A percentile compares a stretch with the other conserved stretches of the same genome.
Conservation (phyloP, 257 asterid genomes). For the Solanum pimpinellifolium region DNA sequence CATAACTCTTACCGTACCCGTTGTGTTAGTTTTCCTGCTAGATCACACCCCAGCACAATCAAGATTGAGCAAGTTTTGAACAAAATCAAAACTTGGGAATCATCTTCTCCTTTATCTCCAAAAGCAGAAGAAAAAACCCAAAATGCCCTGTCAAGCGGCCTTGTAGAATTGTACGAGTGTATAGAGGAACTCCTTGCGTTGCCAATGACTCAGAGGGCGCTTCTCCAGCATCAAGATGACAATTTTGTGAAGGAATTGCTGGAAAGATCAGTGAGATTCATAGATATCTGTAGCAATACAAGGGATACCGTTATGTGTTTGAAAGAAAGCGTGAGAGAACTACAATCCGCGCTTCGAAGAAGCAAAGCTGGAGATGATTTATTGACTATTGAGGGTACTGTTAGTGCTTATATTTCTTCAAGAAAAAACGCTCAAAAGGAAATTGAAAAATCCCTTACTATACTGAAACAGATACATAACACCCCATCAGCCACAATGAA, state of each 20-base stretch:
- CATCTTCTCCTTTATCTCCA: not conserved
- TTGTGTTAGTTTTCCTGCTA: constrained; percentile 24
- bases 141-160: constrained; percentile 6
- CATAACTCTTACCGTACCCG: constrained; percentile 4
- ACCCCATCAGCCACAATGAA: not conserved
- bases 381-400: not conserved
- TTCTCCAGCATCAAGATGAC: constrained; percentile 8
- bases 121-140: constrained; percentile 1
- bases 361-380: constrained; percentile 16
- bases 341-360: constrained; percentile 23
- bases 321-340: constrained; percentile 12
- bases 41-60: constrained; percentile 23
- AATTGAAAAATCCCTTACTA: constrained; percentile 1
- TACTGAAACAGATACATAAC: constrained; percentile 6
- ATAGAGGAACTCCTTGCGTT: constrained; percentile 19
- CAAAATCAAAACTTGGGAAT: constrained; percentile 17
- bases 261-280: constrained; percentile 16
- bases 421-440: constrained; percentile 17
- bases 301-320: constrained; percentile 12
- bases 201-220: constrained; percentile 11
- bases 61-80: constrained; percentile 15
- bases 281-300: constrained; percentile 21
- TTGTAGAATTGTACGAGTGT: constrained; percentile 15
- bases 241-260: constrained; percentile 7
- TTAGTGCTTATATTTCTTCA: not conserved